Conservation (phyloP, 805 yeast genomes). For the Sugiyamaella floridensis region DNA sequence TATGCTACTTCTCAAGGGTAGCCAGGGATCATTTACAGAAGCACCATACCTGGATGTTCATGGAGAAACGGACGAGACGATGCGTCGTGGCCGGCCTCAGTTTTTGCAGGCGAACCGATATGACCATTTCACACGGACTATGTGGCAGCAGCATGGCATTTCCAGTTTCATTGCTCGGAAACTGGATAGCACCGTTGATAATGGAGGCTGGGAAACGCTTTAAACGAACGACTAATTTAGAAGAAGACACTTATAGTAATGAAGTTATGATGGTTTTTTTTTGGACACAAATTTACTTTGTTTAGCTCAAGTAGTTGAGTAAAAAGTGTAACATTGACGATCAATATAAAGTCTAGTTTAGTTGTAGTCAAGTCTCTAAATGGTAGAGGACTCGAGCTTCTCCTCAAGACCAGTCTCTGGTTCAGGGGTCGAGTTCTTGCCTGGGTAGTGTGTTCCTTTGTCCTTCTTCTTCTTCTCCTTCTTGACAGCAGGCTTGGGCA, state of each 20-base stretch:
- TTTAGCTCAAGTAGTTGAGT: no score
- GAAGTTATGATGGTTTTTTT: background rate
- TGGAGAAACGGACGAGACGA: conserved; percentile 76
- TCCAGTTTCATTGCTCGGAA: conserved; percentile 72
- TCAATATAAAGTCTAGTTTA: no score
- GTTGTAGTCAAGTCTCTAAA: no score
- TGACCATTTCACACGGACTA: conserved; percentile 52
- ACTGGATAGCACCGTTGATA: conserved; percentile 70
- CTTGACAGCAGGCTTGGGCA: conserved; percentile 55
- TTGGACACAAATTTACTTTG: no score
- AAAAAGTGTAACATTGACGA: no score
- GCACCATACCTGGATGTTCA: conserved; percentile 82
- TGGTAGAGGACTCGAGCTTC: background rate
- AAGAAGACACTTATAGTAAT: no score
- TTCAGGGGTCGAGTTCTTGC: conserved; percentile 32
- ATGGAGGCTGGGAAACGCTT: conserved; percentile 94
- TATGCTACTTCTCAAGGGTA: conserved; percentile 56
- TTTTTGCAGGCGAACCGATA: conserved; percentile 56
- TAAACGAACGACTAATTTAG: background rate
- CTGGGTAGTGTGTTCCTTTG: conserved; percentile 89
- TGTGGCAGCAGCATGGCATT: conserved; percentile 76
- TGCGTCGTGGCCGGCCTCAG: conserved; percentile 62
- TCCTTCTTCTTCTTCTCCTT: conserved; percentile 69
- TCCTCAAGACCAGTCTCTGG: background rate
- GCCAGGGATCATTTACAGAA: conserved; percentile 75